Evolutionary conservation across 352 stramenopile species (phyloP), one percentile per base, ranked within the genome.

Genomic region (Globisporangium nagaii): DNA sequence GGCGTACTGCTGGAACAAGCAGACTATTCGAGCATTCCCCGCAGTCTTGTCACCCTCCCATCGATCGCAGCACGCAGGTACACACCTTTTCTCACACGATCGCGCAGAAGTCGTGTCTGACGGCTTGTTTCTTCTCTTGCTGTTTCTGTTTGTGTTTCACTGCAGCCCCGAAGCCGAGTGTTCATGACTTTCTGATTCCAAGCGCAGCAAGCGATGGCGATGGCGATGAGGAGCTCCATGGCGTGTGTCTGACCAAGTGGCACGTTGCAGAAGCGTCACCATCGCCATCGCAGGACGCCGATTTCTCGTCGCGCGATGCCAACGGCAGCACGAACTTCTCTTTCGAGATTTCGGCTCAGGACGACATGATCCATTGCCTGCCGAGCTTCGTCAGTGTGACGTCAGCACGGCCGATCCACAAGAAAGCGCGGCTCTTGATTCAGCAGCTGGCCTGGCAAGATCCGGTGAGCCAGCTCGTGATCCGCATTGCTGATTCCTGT

Each of bases 121-220:
- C 13, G 3, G 10, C 40, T 9, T 22, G 15, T 31, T 27, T 45
- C 3, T n/a, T 25, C 25, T 45, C 10, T 36, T 45, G 36, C 22
- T 27, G 19, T 22, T 22, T 30, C 3, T 53, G 9, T 35, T 20
- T 12, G 3, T 24, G 17, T 10, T 25, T 31, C 7, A 12, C n/a
- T n/a, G 17, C 31, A 79, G 66, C 56, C 11, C 66, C 70, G 0
- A 62, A 58, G 20, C 25, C 67, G 1, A 60, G 61, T 0, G 64
- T 84, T 15, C 73, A 79, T 30, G 67, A 73, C n/a, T 85, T 87
- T 44, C 45, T 81, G 46, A 12, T 79, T 1, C 62, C 70, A 5
- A 51, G 30, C 0, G 32, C 51, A 25, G n/a, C 19, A 4, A 20
- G 1, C 32, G 12, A 31, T 8, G 20, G 24, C 8, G n/a, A 1